These are phyloP conservation scores for Pseudogymnoascus sp. DNA, from an alignment of 2,329 filamentous ascomycete species.

Conservation along the genomic window DNA sequence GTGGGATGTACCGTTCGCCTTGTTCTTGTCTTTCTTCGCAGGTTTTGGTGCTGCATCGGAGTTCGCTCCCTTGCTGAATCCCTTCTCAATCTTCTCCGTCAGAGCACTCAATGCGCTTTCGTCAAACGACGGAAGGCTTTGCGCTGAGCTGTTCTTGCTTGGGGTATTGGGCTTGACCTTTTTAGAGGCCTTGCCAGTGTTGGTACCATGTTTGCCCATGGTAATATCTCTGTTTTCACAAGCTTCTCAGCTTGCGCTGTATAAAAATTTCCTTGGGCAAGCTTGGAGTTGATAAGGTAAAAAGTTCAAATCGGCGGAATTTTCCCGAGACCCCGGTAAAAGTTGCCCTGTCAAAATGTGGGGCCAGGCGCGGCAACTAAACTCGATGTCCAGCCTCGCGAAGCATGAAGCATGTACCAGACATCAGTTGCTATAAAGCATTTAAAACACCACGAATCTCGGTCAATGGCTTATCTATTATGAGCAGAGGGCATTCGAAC, in stretches of 20 bases:
- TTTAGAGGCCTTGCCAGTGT: constrained; percentile 16
- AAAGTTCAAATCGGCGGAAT: constrained; percentile 13
- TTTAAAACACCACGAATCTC: not conserved
- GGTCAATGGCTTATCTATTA: constrained; percentile 1
- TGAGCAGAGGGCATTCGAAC: not conserved
- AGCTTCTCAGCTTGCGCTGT: constrained; percentile 6
- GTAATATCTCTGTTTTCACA: not conserved
- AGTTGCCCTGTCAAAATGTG: constrained; percentile 8
- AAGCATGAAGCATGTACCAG: not conserved
- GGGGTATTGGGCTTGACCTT: constrained; percentile 21
- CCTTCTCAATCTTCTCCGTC: constrained; percentile 51
- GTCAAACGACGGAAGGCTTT: constrained; percentile 38
- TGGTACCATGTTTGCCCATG: constrained; percentile 30
- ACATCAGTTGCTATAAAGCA: not conserved
- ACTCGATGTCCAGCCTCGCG: constrained; percentile 1
- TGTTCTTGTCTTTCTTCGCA: constrained; percentile 37
- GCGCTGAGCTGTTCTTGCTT: constrained; percentile 18
- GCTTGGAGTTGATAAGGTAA: constrained; percentile 10
- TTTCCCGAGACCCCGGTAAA: constrained; percentile 13
- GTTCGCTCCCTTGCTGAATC: constrained; percentile 33
- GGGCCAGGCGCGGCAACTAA: constrained; percentile 1
- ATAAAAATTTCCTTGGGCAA: constrained; percentile 7
- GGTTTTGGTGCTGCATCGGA: constrained; percentile 21
- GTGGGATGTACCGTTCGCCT: constrained; percentile 32
- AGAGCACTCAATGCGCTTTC: constrained; percentile 45